Evolutionary conservation across 768 basidiomycete genomes (phyloP).

Genomic region (Amanita pseudoporphyria): DNA sequence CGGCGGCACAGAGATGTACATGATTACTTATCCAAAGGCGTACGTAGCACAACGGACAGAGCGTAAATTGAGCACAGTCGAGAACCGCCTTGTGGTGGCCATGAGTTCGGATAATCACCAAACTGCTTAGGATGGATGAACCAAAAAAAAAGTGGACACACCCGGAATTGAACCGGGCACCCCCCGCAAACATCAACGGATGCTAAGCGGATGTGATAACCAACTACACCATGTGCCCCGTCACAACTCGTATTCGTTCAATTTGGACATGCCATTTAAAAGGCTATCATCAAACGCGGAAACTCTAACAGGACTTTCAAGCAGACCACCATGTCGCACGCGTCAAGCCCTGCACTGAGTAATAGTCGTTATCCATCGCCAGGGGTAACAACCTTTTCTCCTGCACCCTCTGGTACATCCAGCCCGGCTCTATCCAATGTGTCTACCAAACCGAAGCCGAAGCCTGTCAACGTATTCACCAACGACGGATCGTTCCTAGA

Average conservation of each 20-base stretch:
- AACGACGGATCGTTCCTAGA: slow-evolving; percentile 65
- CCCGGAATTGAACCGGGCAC: slow-evolving; percentile 12
- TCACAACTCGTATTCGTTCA: fast-evolving
- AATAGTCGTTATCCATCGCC: neutral
- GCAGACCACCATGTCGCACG: neutral
- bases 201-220: slow-evolving; percentile 11
- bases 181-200: slow-evolving; percentile 3
- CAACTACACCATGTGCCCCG: slow-evolving; percentile 11
- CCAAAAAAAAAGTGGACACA: slow-evolving; percentile 9
- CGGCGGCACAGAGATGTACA: neutral
- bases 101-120: neutral
- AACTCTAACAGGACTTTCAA: too few relatives aligned
- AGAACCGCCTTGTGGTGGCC: neutral
- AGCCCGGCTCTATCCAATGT: too few relatives aligned
- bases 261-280: too few relatives aligned
- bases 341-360: neutral
- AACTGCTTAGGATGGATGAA: neutral
- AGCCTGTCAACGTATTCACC: slow-evolving; percentile 47
- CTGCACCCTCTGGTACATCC: neutral
- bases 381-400: neutral
- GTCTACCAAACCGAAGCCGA: slow-evolving; percentile 29
- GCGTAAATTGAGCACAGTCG: neutral
- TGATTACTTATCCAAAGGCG: neutral
- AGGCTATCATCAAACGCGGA: neutral
- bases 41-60: neutral